A percentile compares a stretch with the other conserved stretches of the same genome.
Evolutionary conservation across 1,139 yeast species (phyloP).

Genomic region (Yamadazyma oceani): DNA sequence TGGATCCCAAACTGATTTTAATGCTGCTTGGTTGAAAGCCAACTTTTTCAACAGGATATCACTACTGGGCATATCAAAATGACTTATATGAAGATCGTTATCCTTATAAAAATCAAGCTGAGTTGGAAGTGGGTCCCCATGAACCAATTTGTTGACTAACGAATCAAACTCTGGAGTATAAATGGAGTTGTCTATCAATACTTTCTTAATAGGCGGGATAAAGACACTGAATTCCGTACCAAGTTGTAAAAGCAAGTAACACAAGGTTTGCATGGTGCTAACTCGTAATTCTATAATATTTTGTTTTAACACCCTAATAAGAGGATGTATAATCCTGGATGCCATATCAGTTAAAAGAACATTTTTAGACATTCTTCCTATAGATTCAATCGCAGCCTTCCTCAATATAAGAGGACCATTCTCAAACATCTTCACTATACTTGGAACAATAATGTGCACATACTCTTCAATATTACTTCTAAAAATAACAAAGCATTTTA

Average conservation of each 20-base stretch:
- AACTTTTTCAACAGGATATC: slow-evolving; percentile 73
- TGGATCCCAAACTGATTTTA: slow-evolving; percentile 90
- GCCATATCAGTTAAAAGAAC: slow-evolving; percentile 86
- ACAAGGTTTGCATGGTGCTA: slow-evolving; percentile 75
- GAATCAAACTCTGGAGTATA: slow-evolving; percentile 80
- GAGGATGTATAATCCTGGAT: slow-evolving; percentile 84
- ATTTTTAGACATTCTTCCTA: slow-evolving; percentile 76
- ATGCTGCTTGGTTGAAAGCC: slow-evolving; percentile 74
- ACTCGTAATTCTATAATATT: slow-evolving; percentile 62
- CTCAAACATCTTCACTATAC: slow-evolving; percentile 79
- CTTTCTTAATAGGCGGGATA: slow-evolving; percentile 80
- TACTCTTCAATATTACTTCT: slow-evolving; percentile 89
- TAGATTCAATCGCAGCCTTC: slow-evolving; percentile 76
- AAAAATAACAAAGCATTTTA: slow-evolving; percentile 85
- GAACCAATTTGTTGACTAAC: slow-evolving; percentile 70
- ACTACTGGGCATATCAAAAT: slow-evolving; percentile 61
- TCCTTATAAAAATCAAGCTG: slow-evolving; percentile 71
- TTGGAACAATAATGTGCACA: slow-evolving; percentile 81
- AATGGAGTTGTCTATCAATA: slow-evolving; percentile 60
- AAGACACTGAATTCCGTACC: slow-evolving; percentile 85
- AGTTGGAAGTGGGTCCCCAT: slow-evolving; percentile 89
- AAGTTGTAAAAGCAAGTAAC: slow-evolving; percentile 75
- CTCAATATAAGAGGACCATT: slow-evolving; percentile 59
- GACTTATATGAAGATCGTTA: slow-evolving; percentile 48
- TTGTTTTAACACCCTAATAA: slow-evolving; percentile 65